Conservation (phyloP, 306 rosid species). For the Purshia tridentata region DNA sequence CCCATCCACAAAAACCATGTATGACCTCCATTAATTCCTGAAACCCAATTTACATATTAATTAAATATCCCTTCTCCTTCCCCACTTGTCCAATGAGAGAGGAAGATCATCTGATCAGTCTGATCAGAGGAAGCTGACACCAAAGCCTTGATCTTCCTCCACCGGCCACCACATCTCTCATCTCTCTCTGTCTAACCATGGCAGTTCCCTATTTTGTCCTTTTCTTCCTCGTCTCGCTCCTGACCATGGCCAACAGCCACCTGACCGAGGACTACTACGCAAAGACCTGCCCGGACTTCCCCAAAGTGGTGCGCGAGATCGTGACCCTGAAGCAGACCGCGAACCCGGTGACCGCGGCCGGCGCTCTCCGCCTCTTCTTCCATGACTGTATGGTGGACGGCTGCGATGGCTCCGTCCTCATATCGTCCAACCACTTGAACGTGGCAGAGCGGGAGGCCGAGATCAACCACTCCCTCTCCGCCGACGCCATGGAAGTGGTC, state of each 20-base stretch:
- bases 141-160: slow-evolving; percentile 5
- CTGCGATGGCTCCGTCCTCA: slow-evolving; percentile 46
- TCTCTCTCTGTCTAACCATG: too few species aligned
- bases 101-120: background rate
- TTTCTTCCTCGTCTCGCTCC: slow-evolving; percentile 12
- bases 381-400: slow-evolving; percentile 54
- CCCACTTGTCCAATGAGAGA: too few species aligned
- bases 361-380: slow-evolving; percentile 44
- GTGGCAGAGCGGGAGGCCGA: slow-evolving; percentile 50
- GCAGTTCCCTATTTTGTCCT: background rate
- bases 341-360: slow-evolving; percentile 47
- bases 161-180: too few species aligned
- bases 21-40: background rate
- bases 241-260: slow-evolving; percentile 22
- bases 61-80: slow-evolving; percentile 4
- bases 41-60: background rate
- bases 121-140: too few species aligned
- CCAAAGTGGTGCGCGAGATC: slow-evolving; percentile 30
- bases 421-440: slow-evolving; percentile 38
- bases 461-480: slow-evolving; percentile 43
- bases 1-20: slow-evolving; percentile 29
- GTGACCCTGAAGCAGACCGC: slow-evolving; percentile 35
- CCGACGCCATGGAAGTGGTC: slow-evolving; percentile 47
- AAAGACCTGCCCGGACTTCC: slow-evolving; percentile 42
- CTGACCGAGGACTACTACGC: slow-evolving; percentile 42